Evolutionary conservation across 1,139 yeast genomes (phyloP).

Genomic region (Geotrichum aggregatum): DNA sequence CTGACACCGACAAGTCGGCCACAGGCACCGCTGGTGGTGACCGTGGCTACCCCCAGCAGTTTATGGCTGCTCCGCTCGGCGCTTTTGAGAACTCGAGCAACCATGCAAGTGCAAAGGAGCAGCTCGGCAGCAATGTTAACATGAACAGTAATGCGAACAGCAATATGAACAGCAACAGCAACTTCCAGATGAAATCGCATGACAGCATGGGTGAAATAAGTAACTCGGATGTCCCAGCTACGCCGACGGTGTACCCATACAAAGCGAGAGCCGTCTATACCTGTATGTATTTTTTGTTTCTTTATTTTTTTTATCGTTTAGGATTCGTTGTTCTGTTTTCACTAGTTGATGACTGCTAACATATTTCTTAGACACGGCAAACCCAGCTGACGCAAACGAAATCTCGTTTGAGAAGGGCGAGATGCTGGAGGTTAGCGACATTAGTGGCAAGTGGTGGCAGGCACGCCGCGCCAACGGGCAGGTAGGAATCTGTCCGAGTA

Average conservation of each 20-base stretch:
- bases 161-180: neutral
- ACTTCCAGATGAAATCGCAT: neutral
- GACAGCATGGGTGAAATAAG: constrained; percentile 1
- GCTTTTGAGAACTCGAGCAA: constrained; percentile 53
- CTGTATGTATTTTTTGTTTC: constrained; percentile 31
- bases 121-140: neutral
- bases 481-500: constrained; percentile 94
- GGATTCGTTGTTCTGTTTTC: neutral
- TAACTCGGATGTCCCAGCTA: constrained; percentile 27
- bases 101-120: neutral
- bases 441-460: constrained; percentile 98
- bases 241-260: constrained; percentile 61
- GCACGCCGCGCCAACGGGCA: constrained; percentile 86
- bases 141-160: neutral
- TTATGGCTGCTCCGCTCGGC: constrained; percentile 51
- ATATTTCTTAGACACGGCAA: constrained; percentile 45
- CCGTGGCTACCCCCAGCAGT: constrained; percentile 46
- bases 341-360: too few relatives aligned
- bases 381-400: constrained; percentile 90
- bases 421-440: constrained; percentile 83
- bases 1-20: neutral
- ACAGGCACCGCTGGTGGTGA: neutral
- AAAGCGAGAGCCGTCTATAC: constrained; percentile 82
- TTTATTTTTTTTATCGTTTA: too few relatives aligned
- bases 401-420: constrained; percentile 88